phyloP scores from a whole-genome alignment of 257 asterid species.

The Verbena officinalis region DNA sequence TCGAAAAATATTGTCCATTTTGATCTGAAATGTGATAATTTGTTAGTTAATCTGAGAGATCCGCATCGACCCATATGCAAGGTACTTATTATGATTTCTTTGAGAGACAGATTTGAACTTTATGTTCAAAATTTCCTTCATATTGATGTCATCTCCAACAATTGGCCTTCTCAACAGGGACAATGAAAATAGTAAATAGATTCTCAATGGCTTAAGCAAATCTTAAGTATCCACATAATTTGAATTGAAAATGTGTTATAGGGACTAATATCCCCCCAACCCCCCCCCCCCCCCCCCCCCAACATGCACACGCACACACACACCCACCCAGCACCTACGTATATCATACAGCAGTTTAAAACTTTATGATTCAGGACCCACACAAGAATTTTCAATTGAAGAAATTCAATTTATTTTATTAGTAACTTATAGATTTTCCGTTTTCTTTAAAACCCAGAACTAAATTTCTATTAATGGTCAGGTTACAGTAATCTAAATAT shows the following conservation, averaged over 20 bases:
- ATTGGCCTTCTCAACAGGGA: conserved; percentile 12
- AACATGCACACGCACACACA: neutral
- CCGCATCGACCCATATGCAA: conserved; percentile 75
- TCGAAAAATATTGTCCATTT: conserved; percentile 78
- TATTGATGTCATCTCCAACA: conserved; percentile 3
- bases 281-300: neutral
- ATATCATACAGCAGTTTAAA: neutral
- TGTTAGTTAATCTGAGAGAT: conserved; percentile 70
- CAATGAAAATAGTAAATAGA: neutral
- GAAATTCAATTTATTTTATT: neutral
- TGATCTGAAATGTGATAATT: conserved; percentile 80
- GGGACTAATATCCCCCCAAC: no score
- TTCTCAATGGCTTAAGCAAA: neutral
- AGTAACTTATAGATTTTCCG: neutral
- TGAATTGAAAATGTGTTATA: neutral
- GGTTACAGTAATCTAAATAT: neutral
- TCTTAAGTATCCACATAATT: neutral
- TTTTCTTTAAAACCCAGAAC: neutral
- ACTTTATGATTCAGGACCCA: neutral
- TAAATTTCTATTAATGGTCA: conserved; percentile 7
- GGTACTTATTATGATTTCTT: conserved; percentile 44
- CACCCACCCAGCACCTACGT: neutral
- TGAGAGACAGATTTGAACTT: conserved; percentile 11
- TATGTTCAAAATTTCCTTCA: conserved; percentile 9
- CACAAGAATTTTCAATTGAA: neutral